Percentiles rank a stretch among this genome's conserved stretches.
Evolutionary conservation across 1,284 basidiomycete species (phyloP).

Genomic region (Cryptococcus hybrid): DNA sequence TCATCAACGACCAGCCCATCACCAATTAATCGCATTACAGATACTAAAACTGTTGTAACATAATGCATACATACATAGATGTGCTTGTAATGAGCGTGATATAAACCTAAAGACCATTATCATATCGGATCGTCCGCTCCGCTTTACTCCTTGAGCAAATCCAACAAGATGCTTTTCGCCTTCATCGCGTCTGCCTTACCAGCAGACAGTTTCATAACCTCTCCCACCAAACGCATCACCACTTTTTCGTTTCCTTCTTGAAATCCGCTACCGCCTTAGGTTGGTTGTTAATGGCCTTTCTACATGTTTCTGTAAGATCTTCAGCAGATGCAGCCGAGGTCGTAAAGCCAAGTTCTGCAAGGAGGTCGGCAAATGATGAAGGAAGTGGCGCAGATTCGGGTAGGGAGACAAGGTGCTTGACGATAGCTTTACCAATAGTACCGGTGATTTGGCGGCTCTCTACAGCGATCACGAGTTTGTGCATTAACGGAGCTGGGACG

Average conservation of each 20-base stretch:
- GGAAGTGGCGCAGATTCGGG: slow-evolving; percentile 3
- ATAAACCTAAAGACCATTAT: background rate
- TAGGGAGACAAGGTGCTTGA: slow-evolving; percentile 61
- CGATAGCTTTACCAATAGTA: slow-evolving; percentile 61
- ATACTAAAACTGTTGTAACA: background rate
- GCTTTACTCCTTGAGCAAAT: slow-evolving; percentile 24
- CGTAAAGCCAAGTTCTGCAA: slow-evolving; percentile 37
- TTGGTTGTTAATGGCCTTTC: slow-evolving; percentile 62
- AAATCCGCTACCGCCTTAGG: slow-evolving; percentile 71
- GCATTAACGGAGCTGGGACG: slow-evolving; percentile 64
- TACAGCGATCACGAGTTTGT: slow-evolving; percentile 75
- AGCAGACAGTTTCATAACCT: slow-evolving; percentile 79
- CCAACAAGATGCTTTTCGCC: slow-evolving; percentile 42
- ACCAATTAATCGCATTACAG: background rate
- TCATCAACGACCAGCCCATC: background rate
- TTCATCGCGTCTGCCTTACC: slow-evolving; percentile 67
- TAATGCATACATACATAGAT: slow-evolving; percentile 2
- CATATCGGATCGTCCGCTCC: background rate
- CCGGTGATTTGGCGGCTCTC: slow-evolving; percentile 58
- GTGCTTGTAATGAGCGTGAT: background rate
- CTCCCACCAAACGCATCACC: slow-evolving; percentile 81
- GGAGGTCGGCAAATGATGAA: slow-evolving; percentile 46
- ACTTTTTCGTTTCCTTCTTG: slow-evolving; percentile 70
- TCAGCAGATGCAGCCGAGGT: slow-evolving; percentile 15
- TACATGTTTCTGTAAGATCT: slow-evolving; percentile 58